Evolutionary conservation across 805 yeast species (phyloP), one percentile per base, ranked within the genome.

Genomic region (Kregervanrija delftensis): DNA sequence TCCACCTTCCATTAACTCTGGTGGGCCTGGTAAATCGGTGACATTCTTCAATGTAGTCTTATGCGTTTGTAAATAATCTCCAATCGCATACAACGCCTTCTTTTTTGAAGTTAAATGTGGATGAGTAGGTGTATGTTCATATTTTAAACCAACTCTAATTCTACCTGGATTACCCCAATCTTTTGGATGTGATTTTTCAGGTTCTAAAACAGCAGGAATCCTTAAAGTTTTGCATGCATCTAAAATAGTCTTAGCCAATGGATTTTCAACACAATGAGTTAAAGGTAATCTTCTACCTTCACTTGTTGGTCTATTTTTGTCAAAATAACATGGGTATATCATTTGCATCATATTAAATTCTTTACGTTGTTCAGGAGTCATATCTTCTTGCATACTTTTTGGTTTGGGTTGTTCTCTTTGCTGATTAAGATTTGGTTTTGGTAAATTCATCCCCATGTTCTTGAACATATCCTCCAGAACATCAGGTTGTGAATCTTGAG

Each of bases 151-250:
- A 16, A 89, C 83, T 53, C 96, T 77, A 33, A 93, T 90, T 57
- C 98, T 75, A n/a, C 99, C 99, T 4, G 97, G 95, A 59, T 91
- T 91, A 52, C 98, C 95, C 75, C 83, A 93, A 65, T 91, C 98
- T 63, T 90, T 96, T 11, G 98, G 98, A 65, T 91, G 99, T 1
- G 84, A 65, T 67, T 89, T 93, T 48, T 84, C 87, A 49, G 91
- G 80, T 64, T 86, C 93, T 46, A 81, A 71, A 37, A 83, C 69
- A 2, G 71, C 59, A 6, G 59, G 55, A 10, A 66, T 37, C 14
- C 51, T 47, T 33, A 65, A 40, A 13, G 44, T 32, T 35, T 54
- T 55, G 37, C 73, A 73, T 14, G 96, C 97, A 54, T 88, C 95
- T 10, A 83, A 74, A 15, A 91, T 73, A 5, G 85, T 79, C 57